Percentiles rank a stretch among this genome's conserved stretches.
Conservation (phyloP, 2,329 filamentous ascomycete species). For the Botrytis squamosa region DNA sequence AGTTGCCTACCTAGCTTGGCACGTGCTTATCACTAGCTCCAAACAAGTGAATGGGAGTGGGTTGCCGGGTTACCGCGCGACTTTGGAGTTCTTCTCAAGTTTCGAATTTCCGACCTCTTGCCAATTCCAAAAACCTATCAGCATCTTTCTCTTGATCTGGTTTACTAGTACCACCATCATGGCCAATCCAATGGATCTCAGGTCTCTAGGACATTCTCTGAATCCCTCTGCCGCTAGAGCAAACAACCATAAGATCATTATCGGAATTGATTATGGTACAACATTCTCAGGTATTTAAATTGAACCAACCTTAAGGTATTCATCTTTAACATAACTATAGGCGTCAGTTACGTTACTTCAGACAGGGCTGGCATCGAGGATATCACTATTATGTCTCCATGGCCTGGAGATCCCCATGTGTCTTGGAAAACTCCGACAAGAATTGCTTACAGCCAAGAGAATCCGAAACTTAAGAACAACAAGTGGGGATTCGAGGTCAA, state of each 20-base stretch:
- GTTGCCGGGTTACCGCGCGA: too few relatives aligned
- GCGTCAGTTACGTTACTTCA: slow-evolving; percentile 26
- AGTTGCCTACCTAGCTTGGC: too few relatives aligned
- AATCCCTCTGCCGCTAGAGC: too few relatives aligned
- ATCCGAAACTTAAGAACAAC: slow-evolving; percentile 19
- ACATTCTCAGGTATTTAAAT: slow-evolving; percentile 29
- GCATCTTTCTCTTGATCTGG: too few relatives aligned
- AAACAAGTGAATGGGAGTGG: too few relatives aligned
- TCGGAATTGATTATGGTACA: slow-evolving; percentile 36
- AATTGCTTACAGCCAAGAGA: slow-evolving; percentile 31
- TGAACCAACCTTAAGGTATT: not conserved
- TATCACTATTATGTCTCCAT: slow-evolving; percentile 27
- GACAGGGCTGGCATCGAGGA: slow-evolving; percentile 27
- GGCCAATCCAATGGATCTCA: too few relatives aligned
- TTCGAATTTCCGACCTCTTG: too few relatives aligned
- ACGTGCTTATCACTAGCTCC: too few relatives aligned
- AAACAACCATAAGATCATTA: slow-evolving; percentile 29
- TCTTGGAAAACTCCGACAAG: slow-evolving; percentile 29
- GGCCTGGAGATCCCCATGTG: slow-evolving; percentile 26
- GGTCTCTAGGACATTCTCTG: too few relatives aligned
- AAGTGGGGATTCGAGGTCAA: slow-evolving; percentile 34
- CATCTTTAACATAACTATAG: not conserved
- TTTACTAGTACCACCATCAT: too few relatives aligned
- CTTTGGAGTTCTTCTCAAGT: too few relatives aligned
- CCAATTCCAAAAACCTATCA: too few relatives aligned